Evolutionary conservation across 306 rosid species (phyloP).

Genomic region (Morella rubra): DNA sequence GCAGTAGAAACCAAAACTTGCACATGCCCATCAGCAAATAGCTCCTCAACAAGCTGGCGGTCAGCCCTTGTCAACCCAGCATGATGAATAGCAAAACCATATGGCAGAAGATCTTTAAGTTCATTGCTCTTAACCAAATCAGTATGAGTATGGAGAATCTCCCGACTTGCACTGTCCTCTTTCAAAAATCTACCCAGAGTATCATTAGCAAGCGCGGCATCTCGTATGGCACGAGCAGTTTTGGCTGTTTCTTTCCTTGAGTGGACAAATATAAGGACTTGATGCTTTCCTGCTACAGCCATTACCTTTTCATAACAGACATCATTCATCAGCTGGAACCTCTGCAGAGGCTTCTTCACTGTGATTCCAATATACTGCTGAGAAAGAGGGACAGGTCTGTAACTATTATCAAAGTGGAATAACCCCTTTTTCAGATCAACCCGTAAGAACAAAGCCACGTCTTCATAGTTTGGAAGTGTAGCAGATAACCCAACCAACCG

Average conservation of each 20-base stretch:
- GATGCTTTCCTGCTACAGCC: slow-evolving; percentile 97
- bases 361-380: slow-evolving; percentile 91
- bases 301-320: slow-evolving; percentile 89
- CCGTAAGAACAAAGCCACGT: slow-evolving; percentile 87
- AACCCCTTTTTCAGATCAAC: slow-evolving; percentile 69
- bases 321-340: slow-evolving; percentile 98
- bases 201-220: slow-evolving; percentile 89
- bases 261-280: slow-evolving; percentile 92
- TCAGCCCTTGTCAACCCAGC: slow-evolving; percentile 93
- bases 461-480: slow-evolving; percentile 88
- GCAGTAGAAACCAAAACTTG: slow-evolving; percentile 98
- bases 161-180: slow-evolving; percentile 98
- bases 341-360: slow-evolving; percentile 93
- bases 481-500: slow-evolving; percentile 96
- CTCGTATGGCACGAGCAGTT: slow-evolving; percentile 98
- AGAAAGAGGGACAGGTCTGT: slow-evolving; percentile 93
- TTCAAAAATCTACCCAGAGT: slow-evolving; percentile 89
- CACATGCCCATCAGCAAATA: slow-evolving; percentile 89
- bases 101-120: slow-evolving; percentile 91
- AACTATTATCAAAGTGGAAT: slow-evolving; percentile 84
- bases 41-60: slow-evolving; percentile 94
- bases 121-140: slow-evolving; percentile 94
- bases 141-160: slow-evolving; percentile 90
- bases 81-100: slow-evolving; percentile 96
- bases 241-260: slow-evolving; percentile 96